Base-by-base conservation (phyloP, 2,329 filamentous ascomycete species). In the Aspergillus flavus region DNA sequence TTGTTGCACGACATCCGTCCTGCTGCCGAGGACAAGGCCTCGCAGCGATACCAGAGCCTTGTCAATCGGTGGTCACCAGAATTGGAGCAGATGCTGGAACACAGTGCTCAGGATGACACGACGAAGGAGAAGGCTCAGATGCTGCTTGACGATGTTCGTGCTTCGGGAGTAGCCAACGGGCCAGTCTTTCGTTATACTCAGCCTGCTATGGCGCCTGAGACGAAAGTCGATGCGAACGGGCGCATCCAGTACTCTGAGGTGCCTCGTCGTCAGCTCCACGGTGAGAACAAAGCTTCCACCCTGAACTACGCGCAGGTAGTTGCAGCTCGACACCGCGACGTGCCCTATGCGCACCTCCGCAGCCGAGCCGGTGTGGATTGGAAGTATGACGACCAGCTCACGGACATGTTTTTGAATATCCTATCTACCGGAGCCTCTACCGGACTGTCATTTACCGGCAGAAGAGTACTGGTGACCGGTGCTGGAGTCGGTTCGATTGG, bases 381-480 rank as follows among this genome's bases (percentile, higher is more conserved):
- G 39, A 41, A 19, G 39, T 41, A 41, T 41, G 39, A 41, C 2
- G 7, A 16, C 16, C 39, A 41, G 39, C 39, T 41, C 6, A 41
- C 26, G 19, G 2, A 32, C 45, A 14, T 4, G 21, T 99, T 99
- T 77, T 87, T 99, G 39, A 93, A 97, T 76, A 93, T 93, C 66
- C 82, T 99, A 32, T 93, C 97, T 82, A 87, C 94, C 66, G 93
- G 93, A 68, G 95, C 95, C 68, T 91, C 89, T 73, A 85, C 88
- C 61, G 95, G 95, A 78, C 89, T 99, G 64, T 95, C 89, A 48
- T 99, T 96, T 84, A 87, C 93, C 76, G 93, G 91, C 81, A 97
- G 97, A 85, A 92, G 97, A 75, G 94, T 92, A 54, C 87, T 99
- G 70, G 99, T 99, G 93, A 99, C 95, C 65, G 95, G 95, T 82